phyloP scores from a whole-genome alignment of 2,329 filamentous ascomycete species.

The Beauveria asiatica region DNA sequence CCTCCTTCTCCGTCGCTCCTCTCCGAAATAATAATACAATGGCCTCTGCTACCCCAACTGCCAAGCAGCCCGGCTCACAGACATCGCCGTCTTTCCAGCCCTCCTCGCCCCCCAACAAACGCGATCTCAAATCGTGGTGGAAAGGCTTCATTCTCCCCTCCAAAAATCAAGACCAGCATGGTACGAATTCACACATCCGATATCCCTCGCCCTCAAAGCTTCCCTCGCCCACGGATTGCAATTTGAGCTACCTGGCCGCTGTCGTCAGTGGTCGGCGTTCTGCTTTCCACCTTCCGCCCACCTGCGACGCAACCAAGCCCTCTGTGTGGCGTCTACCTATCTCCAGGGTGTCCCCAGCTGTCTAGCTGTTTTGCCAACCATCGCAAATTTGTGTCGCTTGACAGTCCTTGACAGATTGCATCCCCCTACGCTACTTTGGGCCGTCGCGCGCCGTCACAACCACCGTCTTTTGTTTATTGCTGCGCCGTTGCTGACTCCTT shows the following conservation, averaged over 20 bases:
- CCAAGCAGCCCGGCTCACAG: slow-evolving; percentile 3
- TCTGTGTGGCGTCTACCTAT: not conserved
- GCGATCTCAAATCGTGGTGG: slow-evolving; percentile 95
- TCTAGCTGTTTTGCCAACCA: not conserved
- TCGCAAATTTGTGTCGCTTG: not conserved
- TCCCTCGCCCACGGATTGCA: not conserved
- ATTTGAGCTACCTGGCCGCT: not conserved
- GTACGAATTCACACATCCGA: slow-evolving; percentile 28
- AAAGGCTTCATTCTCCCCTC: slow-evolving; percentile 76
- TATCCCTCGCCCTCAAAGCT: not conserved
- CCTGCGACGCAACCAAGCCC: not conserved
- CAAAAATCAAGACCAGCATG: slow-evolving; percentile 47
- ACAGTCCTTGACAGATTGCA: not conserved
- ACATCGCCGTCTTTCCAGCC: not conserved
- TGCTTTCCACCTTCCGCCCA: not conserved
- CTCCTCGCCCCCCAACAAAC: slow-evolving; percentile 66
- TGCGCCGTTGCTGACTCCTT: slow-evolving; percentile 7
- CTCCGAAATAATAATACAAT: not conserved
- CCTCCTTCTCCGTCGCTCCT: not conserved
- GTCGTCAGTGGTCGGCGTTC: not conserved
- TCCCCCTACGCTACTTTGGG: not conserved
- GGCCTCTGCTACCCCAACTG: slow-evolving; percentile 6
- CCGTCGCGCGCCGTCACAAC: not conserved
- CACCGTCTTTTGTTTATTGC: not conserved
- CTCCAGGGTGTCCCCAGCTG: not conserved